Evolutionary conservation across 805 yeast genomes (phyloP), one percentile per base, ranked within the genome.

Genomic region (Spathaspora gorwiae): DNA sequence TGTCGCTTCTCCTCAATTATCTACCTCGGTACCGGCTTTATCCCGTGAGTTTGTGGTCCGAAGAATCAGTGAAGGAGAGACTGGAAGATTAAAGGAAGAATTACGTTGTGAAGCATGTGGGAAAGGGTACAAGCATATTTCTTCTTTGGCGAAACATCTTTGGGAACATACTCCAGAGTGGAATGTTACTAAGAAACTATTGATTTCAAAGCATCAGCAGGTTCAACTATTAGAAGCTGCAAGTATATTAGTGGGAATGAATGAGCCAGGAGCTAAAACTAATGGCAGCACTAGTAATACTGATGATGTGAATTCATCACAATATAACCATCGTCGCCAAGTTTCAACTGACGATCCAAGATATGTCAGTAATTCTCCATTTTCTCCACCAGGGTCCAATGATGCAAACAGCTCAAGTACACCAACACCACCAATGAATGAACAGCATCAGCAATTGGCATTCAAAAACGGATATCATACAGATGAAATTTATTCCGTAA

Each of bases 91-190:
- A 40, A 88, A 87, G 61, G 95, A 88, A 59, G 90, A 85, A 58
- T 74, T 88, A 51, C 83, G 83, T 56, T 88, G 96, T 68, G 95
- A 89, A 62, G 88, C 94, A 4, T 88, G 96, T 56, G 96, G 96
- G 3, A 88, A 88, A 63, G 95, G 94, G 19, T 88, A 88, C 61
- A 89, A 87, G 61, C 96, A 88, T 66, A 84, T 88, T 6, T 82
- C 90, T 1, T 83, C 90, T n/a, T 73, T 87, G 48, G 94, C 95
- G 2, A 87, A 87, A 62, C 95, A 87, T 65, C 66, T 88, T 35
- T 88, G 96, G 96, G 96, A 88, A 59, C 96, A 88, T 62, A 88
- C 96, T 0, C 95, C 96, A 0, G 96, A 89, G 60, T 88, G 96
- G 96, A 86, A 81, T 56, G 83, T 84, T 61, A 89, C 96, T 3